A percentile compares a stretch with the other conserved stretches of the same genome.
Conservation (phyloP, 139 green algal species). For the Ettlia oleoabundans region DNA sequence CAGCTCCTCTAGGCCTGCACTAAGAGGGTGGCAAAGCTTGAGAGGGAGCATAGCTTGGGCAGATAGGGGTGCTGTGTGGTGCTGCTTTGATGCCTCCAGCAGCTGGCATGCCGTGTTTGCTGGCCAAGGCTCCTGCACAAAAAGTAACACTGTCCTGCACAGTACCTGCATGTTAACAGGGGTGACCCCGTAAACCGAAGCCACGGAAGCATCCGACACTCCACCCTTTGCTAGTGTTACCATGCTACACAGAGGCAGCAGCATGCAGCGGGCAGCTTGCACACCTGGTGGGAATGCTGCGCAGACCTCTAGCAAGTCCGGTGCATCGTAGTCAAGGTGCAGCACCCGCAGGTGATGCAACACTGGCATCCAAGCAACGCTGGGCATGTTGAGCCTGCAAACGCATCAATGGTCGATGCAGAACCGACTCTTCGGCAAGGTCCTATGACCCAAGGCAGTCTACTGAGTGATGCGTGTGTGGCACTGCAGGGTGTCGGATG, state of each 20-base stretch:
- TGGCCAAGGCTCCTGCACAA: no score
- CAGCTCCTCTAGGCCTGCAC: constrained; percentile 5
- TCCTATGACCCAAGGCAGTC: not conserved
- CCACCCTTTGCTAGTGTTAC: not conserved
- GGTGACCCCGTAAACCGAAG: not conserved
- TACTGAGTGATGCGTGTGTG: no score
- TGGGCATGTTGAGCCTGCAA: constrained; percentile 1
- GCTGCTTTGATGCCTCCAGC: no score
- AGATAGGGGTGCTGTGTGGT: no score
- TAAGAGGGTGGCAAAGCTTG: not conserved
- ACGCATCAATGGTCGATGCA: not conserved
- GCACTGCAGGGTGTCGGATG: no score
- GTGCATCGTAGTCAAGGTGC: not conserved
- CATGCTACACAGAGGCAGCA: not conserved
- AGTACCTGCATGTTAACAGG: not conserved
- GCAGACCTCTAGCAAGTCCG: not conserved
- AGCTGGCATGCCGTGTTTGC: no score
- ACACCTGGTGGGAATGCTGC: not conserved
- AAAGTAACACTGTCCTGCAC: not conserved
- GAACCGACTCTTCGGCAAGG: not conserved
- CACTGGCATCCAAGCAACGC: not conserved
- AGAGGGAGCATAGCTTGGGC: not conserved
- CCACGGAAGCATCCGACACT: not conserved
- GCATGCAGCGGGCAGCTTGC: not conserved
- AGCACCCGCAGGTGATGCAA: not conserved